Base-by-base conservation (phyloP, 192 early-diverging fungal genomes). In the Coemansia sp. region DNA sequence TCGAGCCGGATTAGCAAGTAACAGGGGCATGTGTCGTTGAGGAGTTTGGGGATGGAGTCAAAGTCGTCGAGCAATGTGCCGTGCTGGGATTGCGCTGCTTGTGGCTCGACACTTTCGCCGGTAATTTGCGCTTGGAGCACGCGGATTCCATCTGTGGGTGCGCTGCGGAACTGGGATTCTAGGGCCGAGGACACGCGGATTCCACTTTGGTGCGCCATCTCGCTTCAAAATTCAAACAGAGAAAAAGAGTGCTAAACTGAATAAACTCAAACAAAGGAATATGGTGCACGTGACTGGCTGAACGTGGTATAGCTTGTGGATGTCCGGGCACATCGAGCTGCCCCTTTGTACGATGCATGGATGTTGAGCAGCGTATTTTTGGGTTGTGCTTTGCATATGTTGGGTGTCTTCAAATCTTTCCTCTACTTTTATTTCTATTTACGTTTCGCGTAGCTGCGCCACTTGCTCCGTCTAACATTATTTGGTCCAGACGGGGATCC, bases 1-100 rank as follows among this genome's bases (percentile, higher is more conserved):
- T 90, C 91, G 14, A 86, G 66, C 5, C 89, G 84, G 15, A 87
- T 84, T 22, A 92, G 65, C 45, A 94, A 64, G 62, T 88, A 92
- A 58, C 84, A 68, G 2, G 92, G 91, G 14, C 80, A 75, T 14
- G 70, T 75, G 35, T 78, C 83, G 6, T 79, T 65, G 12, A 94
- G 75, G 29, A 86, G 83, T 6, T 59, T 67, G 5, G 59, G 57
- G 39, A 90, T 53, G 14, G 48, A 54, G 7, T 66, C 71, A 64
- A 87, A 86, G 69, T 90, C 89, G 11, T 84, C 61, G n/a, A 72
- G 79, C 29, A 86, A 72, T 23, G 57, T 63, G 60, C 82, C 80
- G 9, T 71, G 66, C 24, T 72, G 63, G 23, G 63, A 54, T 35
- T 72, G 72, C 38, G 41, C 50, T 48, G 66, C 79, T 3, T 75